phyloP scores from a whole-genome alignment of 768 basidiomycete species.

The Tylopilus balloui region DNA sequence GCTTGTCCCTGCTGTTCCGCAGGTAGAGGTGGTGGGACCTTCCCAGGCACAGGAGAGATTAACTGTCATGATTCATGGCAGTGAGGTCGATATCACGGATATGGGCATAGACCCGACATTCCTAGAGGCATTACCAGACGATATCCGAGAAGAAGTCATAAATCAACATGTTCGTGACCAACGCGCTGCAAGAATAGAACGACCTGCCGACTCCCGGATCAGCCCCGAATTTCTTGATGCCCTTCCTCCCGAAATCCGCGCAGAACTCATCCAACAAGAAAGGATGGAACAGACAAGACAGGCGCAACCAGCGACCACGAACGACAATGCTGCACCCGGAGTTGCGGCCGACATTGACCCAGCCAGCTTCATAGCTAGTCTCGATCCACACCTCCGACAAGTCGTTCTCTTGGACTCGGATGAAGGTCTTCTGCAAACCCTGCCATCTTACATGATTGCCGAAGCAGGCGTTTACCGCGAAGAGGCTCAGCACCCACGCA shows the following conservation, averaged over 20 bases:
- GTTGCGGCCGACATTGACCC: slow-evolving; percentile 75
- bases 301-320: slow-evolving; percentile 29
- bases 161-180: slow-evolving; percentile 96
- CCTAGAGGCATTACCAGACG: slow-evolving; percentile 94
- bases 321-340: slow-evolving; percentile 30
- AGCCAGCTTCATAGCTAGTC: slow-evolving; percentile 85
- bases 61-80: slow-evolving; percentile 89
- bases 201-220: slow-evolving; percentile 81
- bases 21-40: slow-evolving; percentile 24
- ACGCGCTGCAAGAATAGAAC: slow-evolving; percentile 69
- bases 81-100: slow-evolving; percentile 93
- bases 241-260: slow-evolving; percentile 91
- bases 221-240: slow-evolving; percentile 95
- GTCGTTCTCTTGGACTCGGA: slow-evolving; percentile 89
- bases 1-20: slow-evolving; percentile 14
- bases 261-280: slow-evolving; percentile 96
- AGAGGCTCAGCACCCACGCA: slow-evolving; percentile 37
- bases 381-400: slow-evolving; percentile 85
- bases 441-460: slow-evolving; percentile 83
- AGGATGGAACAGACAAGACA: slow-evolving; percentile 74
- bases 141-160: slow-evolving; percentile 97
- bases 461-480: slow-evolving; percentile 76
- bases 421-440: slow-evolving; percentile 73
- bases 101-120: slow-evolving; percentile 98
- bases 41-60: slow-evolving; percentile 56